Evolutionary conservation across 2,329 filamentous ascomycete species (phyloP), one percentile per base, ranked within the genome.

Genomic region (Ophiostoma tasmaniense): DNA sequence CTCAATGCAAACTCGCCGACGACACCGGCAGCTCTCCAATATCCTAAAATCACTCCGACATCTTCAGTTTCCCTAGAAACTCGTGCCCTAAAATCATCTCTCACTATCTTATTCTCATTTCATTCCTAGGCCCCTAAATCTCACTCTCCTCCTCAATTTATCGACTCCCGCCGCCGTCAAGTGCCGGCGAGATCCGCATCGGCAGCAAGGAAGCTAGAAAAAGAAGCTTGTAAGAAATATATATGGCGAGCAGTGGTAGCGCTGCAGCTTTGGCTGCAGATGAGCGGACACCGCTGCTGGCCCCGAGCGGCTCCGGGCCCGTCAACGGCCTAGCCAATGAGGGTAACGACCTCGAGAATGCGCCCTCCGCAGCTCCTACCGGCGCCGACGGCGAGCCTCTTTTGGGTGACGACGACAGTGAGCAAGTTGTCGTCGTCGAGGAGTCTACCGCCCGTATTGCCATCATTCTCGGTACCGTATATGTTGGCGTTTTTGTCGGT

Each of bases 401-500:
- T 20, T 20, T 62, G 17, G 59, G 59, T 2, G 28, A 62, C 30
- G 59, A 62, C 59, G 59, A 62, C 61, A 64, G 61, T 33, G 79
- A 81, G 17, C 83, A 85, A 73, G 79, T 78, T 59, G 80, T 79
- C 6, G 74, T 86, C 61, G 73, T 86, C 30, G 80, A 85, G 68
- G 75, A 85, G 25, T 82, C 82, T 1, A 79, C 81, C 1, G 74
- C 79, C 14, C 82, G 80, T 69, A 79, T 89, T 13, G 79, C 79
- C 69, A 76, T 87, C 67, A 87, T 85, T 70, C 80, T 89, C 62
- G 81, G 80, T 70, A 82, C 83, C 1, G 79, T 83, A 33, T 89
- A 82, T 76, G 75, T 89, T 1, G 87, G 87, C 71, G 87, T 89
- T 22, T 88, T 89, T 74, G 78, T 89, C 0, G 87, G 86, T 39